These are phyloP conservation scores for Lathyrus aphaca DNA, from an alignment of 306 rosid species.

Conservation along the genomic window DNA sequence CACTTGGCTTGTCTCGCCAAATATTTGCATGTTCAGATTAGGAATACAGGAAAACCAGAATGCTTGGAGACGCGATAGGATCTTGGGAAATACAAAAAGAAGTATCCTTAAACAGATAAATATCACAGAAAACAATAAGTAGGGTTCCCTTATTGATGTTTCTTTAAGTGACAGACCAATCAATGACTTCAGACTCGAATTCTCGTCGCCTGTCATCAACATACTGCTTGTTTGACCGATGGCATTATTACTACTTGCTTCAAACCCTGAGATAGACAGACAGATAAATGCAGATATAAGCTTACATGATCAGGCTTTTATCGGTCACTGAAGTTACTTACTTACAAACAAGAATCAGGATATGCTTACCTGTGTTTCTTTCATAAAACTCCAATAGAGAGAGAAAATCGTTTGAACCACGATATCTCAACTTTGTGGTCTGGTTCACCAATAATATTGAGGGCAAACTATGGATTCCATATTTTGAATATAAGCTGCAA, in stretches of 20 bases:
- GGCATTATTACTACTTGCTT: conserved; percentile 46
- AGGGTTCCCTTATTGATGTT: conserved; percentile 57
- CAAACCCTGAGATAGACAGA: conserved; percentile 54
- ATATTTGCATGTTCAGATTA: conserved; percentile 71
- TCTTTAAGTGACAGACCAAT: conserved; percentile 47
- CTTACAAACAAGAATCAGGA: conserved; percentile 13
- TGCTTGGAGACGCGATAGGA: conserved; percentile 49
- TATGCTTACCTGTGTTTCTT: conserved; percentile 61
- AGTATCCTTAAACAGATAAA: conserved; percentile 66
- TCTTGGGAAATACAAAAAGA: conserved; percentile 48
- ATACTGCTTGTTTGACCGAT: conserved; percentile 37
- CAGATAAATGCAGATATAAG: conserved; percentile 10
- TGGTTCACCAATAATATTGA: conserved; percentile 72
- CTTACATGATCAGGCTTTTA: conserved; percentile 12
- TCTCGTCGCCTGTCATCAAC: conserved; percentile 30
- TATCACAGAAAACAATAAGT: conserved; percentile 53
- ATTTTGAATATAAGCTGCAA: conserved; percentile 72
- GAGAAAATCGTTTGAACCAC: conserved; percentile 57
- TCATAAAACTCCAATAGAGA: conserved; percentile 62
- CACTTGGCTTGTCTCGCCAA: conserved; percentile 75
- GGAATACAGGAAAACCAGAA: conserved; percentile 61
- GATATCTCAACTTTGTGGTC: conserved; percentile 60
- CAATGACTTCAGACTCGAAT: conserved; percentile 34
- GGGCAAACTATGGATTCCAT: conserved; percentile 78
- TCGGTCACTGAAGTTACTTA: conserved; percentile 12